Conservation (phyloP, 2,329 filamentous ascomycete species). For the Peltaster fructicola region DNA sequence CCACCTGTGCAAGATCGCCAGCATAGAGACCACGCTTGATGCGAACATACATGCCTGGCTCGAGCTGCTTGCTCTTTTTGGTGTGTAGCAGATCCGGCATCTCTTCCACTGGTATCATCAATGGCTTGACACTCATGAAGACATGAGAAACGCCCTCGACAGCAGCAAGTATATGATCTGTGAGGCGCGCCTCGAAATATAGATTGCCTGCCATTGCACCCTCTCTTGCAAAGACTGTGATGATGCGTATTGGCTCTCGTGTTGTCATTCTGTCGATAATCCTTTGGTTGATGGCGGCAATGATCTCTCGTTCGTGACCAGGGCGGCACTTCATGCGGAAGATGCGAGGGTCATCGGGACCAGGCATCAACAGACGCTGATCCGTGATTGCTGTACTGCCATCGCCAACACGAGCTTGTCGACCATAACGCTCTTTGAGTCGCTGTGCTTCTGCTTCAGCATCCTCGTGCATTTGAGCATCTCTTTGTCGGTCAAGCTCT, state of each 20-base stretch:
- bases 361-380: constrained; percentile 72
- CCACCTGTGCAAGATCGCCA: constrained; percentile 77
- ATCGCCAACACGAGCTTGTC: constrained; percentile 41
- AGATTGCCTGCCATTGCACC: constrained; percentile 83
- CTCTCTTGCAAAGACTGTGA: constrained; percentile 80
- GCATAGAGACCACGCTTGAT: constrained; percentile 67
- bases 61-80: constrained; percentile 66
- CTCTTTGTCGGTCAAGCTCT: constrained; percentile 81
- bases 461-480: constrained; percentile 74
- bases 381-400: constrained; percentile 58
- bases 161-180: constrained; percentile 69
- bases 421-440: constrained; percentile 74
- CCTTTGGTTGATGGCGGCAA: constrained; percentile 75
- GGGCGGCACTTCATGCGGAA: constrained; percentile 89
- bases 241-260: constrained; percentile 68
- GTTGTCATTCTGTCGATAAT: constrained; percentile 64
- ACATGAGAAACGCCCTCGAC: constrained; percentile 75
- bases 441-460: constrained; percentile 84
- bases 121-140: constrained; percentile 72
- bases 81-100: constrained; percentile 93
- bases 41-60: constrained; percentile 82
- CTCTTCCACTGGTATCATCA: constrained; percentile 86
- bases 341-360: constrained; percentile 88
- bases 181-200: constrained; percentile 79
- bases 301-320: constrained; percentile 83